These are phyloP conservation scores for Elongisporangium undulatum DNA, from an alignment of 352 stramenopile genomes.

Conservation along the genomic window DNA sequence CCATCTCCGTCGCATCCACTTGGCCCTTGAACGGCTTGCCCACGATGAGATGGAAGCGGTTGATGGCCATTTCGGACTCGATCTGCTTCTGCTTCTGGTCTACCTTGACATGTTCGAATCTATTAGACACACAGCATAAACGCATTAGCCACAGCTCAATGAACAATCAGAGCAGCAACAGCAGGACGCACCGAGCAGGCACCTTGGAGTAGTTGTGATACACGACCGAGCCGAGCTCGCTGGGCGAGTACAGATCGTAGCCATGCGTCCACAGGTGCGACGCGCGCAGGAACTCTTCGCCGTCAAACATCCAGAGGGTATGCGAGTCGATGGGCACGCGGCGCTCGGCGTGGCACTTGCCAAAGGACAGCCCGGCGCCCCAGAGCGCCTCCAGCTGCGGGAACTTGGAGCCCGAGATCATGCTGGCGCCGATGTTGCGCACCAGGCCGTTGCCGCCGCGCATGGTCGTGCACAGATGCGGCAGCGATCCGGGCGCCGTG, in stretches of 20 bases:
- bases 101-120: conserved; percentile 52
- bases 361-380: conserved; percentile 77
- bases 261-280: conserved; percentile 59
- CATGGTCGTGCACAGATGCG: conserved; percentile 73
- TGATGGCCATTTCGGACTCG: conserved; percentile 47
- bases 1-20: conserved; percentile 55
- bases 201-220: conserved; percentile 80
- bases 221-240: conserved; percentile 45
- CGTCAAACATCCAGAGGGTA: conserved; percentile 77
- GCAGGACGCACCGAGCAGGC: conserved; percentile 26
- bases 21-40: conserved; percentile 51
- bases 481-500: conserved; percentile 45
- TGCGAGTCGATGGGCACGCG: conserved; percentile 73
- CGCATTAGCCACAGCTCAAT: background rate
- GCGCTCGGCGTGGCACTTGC: conserved; percentile 80
- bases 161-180: background rate
- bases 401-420: conserved; percentile 70
- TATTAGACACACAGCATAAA: conserved; percentile 3
- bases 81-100: conserved; percentile 32
- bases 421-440: conserved; percentile 72
- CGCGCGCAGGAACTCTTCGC: conserved; percentile 62
- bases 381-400: conserved; percentile 71
- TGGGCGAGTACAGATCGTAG: conserved; percentile 73
- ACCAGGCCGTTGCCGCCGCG: conserved; percentile 63
- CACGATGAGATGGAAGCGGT: conserved; percentile 56